Evolutionary conservation across 106 monocot genomes (phyloP), one percentile per base, ranked within the genome.

Genomic region (Apostasia shenzhenica): DNA sequence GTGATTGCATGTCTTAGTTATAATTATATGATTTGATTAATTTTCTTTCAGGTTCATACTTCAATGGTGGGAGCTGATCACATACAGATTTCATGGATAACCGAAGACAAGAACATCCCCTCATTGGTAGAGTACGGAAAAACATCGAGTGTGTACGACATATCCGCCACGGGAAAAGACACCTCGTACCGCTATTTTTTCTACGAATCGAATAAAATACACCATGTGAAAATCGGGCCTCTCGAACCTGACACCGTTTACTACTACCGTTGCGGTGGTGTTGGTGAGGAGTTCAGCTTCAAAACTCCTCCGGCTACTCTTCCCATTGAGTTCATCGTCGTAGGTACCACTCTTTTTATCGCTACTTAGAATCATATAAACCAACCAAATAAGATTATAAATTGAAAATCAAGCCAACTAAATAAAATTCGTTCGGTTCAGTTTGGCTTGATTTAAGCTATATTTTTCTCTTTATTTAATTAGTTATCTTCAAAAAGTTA

Each of bases 201-300:
- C 72, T 94, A 94, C 71, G 66, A 50, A 5, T 94, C 94, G 41
- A 91, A 85, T 61, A 68, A 63, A 62, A 94, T 94, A 59, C 87
- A 94, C 76, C 77, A 85, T 54, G 91, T 88, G 50, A 77, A 59
- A 66, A 77, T 94, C 48, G 94, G 94, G 0, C 91, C 94, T 0
- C 52, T 94, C 47, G 64, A 75, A 5, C 81, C 91, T 9, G 59
- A 78, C 70, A 85, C 81, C 0, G 64, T 80, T 5, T 94, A 94
- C 70, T 88, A 83, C 81, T 91, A 91, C 59, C 84, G 91, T 2
- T 87, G 91, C 63, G 77, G 89, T 8, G 67, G 69, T 13, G 51
- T 67, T 38, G 90, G 54, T 46, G 70, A 77, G 0, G 83, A 85
- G 68, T 82, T 78, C 76, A 83, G 57, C 54, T 85, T 94, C 78